These are phyloP conservation scores for Naematelia aurantialba DNA, from an alignment of 768 basidiomycete genomes.

Conservation along the genomic window DNA sequence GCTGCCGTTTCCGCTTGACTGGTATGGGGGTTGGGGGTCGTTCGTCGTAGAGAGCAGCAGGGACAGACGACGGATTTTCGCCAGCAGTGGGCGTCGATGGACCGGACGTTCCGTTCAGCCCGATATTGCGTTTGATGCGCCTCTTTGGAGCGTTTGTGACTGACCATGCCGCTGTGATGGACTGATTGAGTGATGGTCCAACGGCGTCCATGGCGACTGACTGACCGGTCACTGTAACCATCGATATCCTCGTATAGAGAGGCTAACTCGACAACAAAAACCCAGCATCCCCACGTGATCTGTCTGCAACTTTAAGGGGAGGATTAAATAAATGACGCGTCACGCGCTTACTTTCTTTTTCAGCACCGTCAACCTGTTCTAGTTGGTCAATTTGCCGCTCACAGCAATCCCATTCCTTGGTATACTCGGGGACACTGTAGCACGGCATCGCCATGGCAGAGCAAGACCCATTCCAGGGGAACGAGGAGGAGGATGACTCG, in stretches of 20 bases:
- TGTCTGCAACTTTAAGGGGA: too few relatives aligned
- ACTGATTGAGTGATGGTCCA: slow-evolving; percentile 30
- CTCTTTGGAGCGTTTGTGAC: slow-evolving; percentile 15
- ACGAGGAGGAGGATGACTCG: slow-evolving; percentile 56
- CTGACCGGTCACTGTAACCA: too few relatives aligned
- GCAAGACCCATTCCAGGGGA: slow-evolving; percentile 34
- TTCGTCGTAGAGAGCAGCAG: slow-evolving; percentile 5
- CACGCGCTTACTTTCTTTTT: slow-evolving; percentile 4
- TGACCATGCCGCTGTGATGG: slow-evolving; percentile 40
- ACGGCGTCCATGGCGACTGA: not conserved
- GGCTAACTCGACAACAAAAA: too few relatives aligned
- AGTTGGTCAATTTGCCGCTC: too few relatives aligned
- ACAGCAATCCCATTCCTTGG: too few relatives aligned
- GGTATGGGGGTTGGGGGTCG: slow-evolving; percentile 9
- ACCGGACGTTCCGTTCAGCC: slow-evolving; percentile 19
- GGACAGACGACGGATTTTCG: not conserved
- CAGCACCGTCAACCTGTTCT: not conserved
- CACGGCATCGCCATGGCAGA: slow-evolving; percentile 19
- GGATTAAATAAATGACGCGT: not conserved
- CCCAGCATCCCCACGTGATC: too few relatives aligned
- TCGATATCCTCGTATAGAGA: too few relatives aligned
- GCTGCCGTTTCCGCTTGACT: slow-evolving; percentile 4
- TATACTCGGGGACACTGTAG: too few relatives aligned
- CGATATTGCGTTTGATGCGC: slow-evolving; percentile 21
- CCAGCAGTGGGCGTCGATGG: slow-evolving; percentile 12